Evolutionary conservation across 495 filamentous ascomycete genomes (phyloP), one percentile per base, ranked within the genome.

Genomic region (Pseudoneurospora amorphoporcata): DNA sequence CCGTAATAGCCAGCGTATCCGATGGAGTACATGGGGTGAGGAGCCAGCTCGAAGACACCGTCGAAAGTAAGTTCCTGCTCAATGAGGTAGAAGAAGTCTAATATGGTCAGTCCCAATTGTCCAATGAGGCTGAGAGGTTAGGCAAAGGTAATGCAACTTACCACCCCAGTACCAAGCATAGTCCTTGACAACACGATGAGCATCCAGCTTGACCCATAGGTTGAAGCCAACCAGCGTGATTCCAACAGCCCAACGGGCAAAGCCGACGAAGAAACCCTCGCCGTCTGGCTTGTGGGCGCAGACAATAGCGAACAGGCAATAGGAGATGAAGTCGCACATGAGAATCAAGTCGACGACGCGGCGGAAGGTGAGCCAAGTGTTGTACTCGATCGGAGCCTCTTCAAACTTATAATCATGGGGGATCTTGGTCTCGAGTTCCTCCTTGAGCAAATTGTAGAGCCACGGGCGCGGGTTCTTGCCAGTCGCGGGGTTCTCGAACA

Each of bases 21-120:
- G 76, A 99, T 94, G 61, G 94, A 97, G 84, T 99, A 99, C 95
- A 99, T 99, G 47, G 95, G 95, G 81, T 99, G 95, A 35, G 95
- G 95, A 65, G 96, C 95, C 92, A 99, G 97, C 82, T 99, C 95
- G 79, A 98, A 99, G 70, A 98, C 95, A 68, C 96, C 96, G 79
- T 99, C 96, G 75, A 99, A 98, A 40, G 95, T 98, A 77, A 99
- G 86, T 79, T 98, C 93, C 79, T 98, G 94, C 80, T 99, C 96
- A 79, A 98, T 93, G 80, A 99, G 90, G 83, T 93, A 99, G 86
- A 99, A 99, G 84, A 98, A 99, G 78, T 99, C 95, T 70, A 16
- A 14, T 8, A 39, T 23, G 4, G 74, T 78, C 47, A 78, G 77
- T 70, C 39, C 29, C 38, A 8, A 53, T 29, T 32, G 53, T 61